phyloP scores from a whole-genome alignment of 1,284 basidiomycete genomes.

The Irpex sp. region DNA sequence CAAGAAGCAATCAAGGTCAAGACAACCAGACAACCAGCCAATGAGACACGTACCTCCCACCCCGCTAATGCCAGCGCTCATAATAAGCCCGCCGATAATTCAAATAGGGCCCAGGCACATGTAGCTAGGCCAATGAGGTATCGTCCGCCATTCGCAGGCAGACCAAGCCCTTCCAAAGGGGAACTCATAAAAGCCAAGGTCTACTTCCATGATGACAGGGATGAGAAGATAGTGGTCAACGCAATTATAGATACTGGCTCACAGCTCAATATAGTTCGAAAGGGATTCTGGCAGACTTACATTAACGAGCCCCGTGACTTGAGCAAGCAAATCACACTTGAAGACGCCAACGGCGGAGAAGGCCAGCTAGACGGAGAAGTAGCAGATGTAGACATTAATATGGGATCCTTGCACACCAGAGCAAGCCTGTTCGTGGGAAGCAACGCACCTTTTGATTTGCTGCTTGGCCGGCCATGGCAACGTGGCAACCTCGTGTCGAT shows the following conservation, averaged over 20 bases:
- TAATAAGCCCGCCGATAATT: neutral
- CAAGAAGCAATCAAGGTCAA: conserved; percentile 8
- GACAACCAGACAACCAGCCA: neutral
- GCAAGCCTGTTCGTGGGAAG: conserved; percentile 19
- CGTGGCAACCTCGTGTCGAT: conserved; percentile 23
- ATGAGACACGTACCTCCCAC: neutral
- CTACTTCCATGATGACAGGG: neutral
- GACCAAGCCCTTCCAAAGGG: neutral
- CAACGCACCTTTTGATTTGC: conserved; percentile 20
- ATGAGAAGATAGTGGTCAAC: neutral
- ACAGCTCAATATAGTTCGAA: conserved; percentile 5
- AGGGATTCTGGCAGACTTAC: neutral
- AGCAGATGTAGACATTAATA: neutral
- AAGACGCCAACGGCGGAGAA: conserved; percentile 6
- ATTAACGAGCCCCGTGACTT: neutral
- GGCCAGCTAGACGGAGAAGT: neutral
- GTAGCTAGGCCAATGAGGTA: neutral
- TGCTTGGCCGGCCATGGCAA: conserved; percentile 28
- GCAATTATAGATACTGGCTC: conserved; percentile 9
- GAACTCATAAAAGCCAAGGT: conserved; percentile 1
- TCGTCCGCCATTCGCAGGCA: neutral
- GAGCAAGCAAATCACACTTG: neutral
- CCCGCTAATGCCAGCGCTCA: neutral
- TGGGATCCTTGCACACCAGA: conserved; percentile 1
- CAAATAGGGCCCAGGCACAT: neutral